Percentiles rank a stretch among this genome's conserved stretches.
Conservation (phyloP, 2,329 filamentous ascomycete species). For the Colletotrichum cereale region DNA sequence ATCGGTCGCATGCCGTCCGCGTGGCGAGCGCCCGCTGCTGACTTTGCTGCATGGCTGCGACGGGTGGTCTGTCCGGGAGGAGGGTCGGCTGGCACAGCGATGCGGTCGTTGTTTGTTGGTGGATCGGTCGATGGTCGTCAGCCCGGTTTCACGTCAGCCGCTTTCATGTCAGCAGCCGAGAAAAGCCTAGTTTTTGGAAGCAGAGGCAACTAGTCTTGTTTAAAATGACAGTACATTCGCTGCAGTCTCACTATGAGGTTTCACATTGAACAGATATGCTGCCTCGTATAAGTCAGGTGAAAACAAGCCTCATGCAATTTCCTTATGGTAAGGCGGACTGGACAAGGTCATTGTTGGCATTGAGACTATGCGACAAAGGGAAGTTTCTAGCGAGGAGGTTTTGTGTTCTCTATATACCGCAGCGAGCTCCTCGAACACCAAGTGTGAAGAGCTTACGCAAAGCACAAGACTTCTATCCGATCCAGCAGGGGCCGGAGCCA, state of each 20-base stretch:
- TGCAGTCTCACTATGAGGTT: neutral
- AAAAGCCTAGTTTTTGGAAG: neutral
- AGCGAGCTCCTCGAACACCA: no score
- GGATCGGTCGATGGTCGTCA: no score
- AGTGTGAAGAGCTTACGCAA: neutral
- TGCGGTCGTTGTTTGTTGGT: no score
- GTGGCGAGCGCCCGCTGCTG: neutral
- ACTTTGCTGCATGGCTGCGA: neutral
- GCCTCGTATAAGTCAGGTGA: neutral
- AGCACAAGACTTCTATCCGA: neutral
- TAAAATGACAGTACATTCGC: neutral
- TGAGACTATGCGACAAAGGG: neutral
- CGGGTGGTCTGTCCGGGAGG: neutral
- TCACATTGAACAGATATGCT: neutral
- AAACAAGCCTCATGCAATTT: neutral
- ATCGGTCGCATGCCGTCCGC: neutral
- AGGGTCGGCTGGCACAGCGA: no score
- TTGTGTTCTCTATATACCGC: neutral
- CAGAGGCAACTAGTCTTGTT: neutral
- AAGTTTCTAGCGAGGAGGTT: neutral
- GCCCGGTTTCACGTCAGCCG: neutral
- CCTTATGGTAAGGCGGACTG: neutral
- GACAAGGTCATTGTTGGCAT: neutral
- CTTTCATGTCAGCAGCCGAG: neutral
- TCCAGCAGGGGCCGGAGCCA: neutral